Percentiles rank a stretch among this genome's conserved stretches.
Conservation (phyloP, 495 filamentous ascomycete species). For the Aspergillus panamensis region DNA sequence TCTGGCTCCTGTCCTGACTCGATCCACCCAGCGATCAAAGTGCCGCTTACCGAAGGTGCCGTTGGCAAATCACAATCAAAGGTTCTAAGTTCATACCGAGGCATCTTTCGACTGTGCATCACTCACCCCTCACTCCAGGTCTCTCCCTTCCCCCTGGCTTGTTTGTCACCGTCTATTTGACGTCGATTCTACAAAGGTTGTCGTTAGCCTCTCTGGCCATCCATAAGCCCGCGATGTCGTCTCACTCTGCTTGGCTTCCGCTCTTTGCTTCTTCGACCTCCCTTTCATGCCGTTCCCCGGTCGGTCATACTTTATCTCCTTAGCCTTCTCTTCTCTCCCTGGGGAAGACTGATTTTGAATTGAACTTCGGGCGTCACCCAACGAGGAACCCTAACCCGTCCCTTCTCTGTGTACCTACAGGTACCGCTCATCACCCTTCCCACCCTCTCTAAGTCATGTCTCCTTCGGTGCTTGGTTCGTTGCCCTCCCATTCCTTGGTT, state of each 20-base stretch:
- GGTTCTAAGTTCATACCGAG: slow-evolving; percentile 17
- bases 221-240: slow-evolving; percentile 1
- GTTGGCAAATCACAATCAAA: no score
- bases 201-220: neutral
- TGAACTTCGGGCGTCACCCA: neutral
- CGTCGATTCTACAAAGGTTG: neutral
- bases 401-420: neutral
- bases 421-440: neutral
- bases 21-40: neutral
- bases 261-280: neutral
- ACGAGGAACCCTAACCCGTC: neutral
- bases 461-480: slow-evolving; percentile 1
- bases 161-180: neutral
- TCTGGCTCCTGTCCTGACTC: neutral
- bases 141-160: neutral
- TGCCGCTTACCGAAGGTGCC: slow-evolving; percentile 10
- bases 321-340: neutral
- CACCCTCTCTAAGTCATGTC: neutral
- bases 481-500: neutral
- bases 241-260: neutral
- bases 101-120: slow-evolving; percentile 1
- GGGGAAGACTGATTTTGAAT: neutral
- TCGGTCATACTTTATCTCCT: neutral
- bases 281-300: slow-evolving; percentile 4
- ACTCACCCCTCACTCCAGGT: neutral